Base-by-base conservation (phyloP, 352 stramenopile species). In the Pythium myriotylum region DNA sequence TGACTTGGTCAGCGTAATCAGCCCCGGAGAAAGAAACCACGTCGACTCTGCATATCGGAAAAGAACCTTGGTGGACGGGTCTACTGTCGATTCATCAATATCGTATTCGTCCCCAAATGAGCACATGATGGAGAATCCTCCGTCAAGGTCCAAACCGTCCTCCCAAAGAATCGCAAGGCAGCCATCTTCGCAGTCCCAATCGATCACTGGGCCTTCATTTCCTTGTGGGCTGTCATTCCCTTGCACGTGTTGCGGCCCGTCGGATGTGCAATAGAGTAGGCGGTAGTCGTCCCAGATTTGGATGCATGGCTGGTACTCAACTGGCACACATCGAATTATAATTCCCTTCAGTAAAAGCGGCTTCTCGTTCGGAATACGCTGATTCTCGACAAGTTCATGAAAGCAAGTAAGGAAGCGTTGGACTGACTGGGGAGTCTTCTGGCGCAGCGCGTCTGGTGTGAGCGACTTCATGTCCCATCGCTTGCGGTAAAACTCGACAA, bases 401-500 rank as follows among this genome's bases (percentile, higher is more conserved):
- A 94, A 94, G n/a, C 80, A 68, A 0, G 68, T 49, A 16, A 94
- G 67, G 48, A 92, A 94, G 1, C 83, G 70, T 48, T 88, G 81
- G 23, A 94, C 89, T 4, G 81, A 93, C 24, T 84, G 76, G 3
- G 86, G 86, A 2, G 84, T 94, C 61, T 91, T 92, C 35, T 73
- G 72, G 17, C 68, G 59, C 17, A 94, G 51, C 17, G 74, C 79
- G 9, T 88, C 71, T 0, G 81, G 59, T 14, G 84, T 92, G 17
- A 94, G 71, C 14, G 78, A 65, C 37, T 74, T 77, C 81, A 92
- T 92, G 12, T 86, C 78, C 79, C 83, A 89, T 8, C 86, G 80
- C 54, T 89, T 87, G 22, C 70, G 59, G 63, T 97, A 97, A 55
- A 98, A 98, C 65, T 91, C 77, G 40, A 92, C 82, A 64, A 98